These are phyloP conservation scores for Drosera spatulata DNA, from an alignment of 179 eudicot genomes.

Conservation along the genomic window DNA sequence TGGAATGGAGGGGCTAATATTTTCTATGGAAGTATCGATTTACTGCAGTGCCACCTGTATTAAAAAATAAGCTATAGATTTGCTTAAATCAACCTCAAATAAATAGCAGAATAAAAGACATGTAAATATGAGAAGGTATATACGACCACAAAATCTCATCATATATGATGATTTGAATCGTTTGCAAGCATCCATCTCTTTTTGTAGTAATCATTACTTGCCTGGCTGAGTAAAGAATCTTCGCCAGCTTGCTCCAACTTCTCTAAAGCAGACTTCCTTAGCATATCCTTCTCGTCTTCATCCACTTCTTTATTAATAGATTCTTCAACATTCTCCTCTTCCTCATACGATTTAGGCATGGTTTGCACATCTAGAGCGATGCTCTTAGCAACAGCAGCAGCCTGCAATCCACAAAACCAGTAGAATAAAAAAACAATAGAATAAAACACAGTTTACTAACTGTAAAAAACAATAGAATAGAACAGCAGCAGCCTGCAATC, in stretches of 20 bases:
- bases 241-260: conserved; percentile 82
- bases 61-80: background rate
- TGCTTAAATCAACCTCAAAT: background rate
- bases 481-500: no score
- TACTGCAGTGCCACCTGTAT: background rate
- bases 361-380: background rate
- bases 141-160: background rate
- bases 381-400: conserved; percentile 6
- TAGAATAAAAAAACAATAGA: no score
- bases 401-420: no score
- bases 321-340: background rate
- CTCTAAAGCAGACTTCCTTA: conserved; percentile 59
- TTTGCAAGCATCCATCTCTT: background rate
- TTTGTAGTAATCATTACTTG: conserved; percentile 14
- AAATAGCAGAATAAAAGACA: no score
- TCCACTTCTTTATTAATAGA: background rate
- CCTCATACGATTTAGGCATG: background rate
- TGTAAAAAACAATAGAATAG: no score
- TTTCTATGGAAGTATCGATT: no score
- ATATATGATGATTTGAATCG: background rate
- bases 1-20: no score
- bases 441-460: no score
- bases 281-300: conserved; percentile 29
- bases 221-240: conserved; percentile 89
- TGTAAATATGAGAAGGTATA: no score